Evolutionary conservation across 2,329 filamentous ascomycete genomes (phyloP), one percentile per base, ranked within the genome.

Genomic region (Madurella fahalii): DNA sequence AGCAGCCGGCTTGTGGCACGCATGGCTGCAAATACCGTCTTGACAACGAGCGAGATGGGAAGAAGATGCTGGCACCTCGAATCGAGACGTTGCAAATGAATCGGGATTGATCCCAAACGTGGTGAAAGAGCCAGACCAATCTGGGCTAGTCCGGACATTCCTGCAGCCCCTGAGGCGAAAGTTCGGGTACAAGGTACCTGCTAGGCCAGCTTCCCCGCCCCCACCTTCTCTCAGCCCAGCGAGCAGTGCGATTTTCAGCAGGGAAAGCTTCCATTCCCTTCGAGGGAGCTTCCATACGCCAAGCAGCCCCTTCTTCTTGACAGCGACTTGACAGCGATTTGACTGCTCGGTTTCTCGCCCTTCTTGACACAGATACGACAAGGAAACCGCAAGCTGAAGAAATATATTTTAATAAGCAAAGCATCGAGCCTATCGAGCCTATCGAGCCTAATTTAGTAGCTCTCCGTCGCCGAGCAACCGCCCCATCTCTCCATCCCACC

Each of bases 1-100:
- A 82, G 64, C 4, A 84, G 70, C 47, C 75, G 73, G 40, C 64
- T 60, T 1, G 82, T 78, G 37, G 73, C 66, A 56, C 74, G 77
- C 83, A 86, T 85, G 41, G 50, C 63, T 54, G 41, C 5, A 12
- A 31, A 30, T 52, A 32, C 17, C 15, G n/a, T 9, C 25, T 7
- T 5, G 30, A 25, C 18, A 37, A 1, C 31, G 13, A 7, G 9
- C 40, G 11, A 15, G 17, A 40, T n/a, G 31, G 18, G 5, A 15
- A 15, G 17, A 17, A 20, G 4, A n/a, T 37, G 18, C 16, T 42
- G 9, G 40, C 7, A 25, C 25, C 25, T 25, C 7, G 25, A 25
- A 25, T 25, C 25, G 25, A 15, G 13, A 20, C 17, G 20, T 30
- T 32, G 12, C 4, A 16, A 11, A 34, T 13, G 9, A 40, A 20